phyloP scores from a whole-genome alignment of 495 filamentous ascomycete species.

The Lasiosphaeria ovina region DNA sequence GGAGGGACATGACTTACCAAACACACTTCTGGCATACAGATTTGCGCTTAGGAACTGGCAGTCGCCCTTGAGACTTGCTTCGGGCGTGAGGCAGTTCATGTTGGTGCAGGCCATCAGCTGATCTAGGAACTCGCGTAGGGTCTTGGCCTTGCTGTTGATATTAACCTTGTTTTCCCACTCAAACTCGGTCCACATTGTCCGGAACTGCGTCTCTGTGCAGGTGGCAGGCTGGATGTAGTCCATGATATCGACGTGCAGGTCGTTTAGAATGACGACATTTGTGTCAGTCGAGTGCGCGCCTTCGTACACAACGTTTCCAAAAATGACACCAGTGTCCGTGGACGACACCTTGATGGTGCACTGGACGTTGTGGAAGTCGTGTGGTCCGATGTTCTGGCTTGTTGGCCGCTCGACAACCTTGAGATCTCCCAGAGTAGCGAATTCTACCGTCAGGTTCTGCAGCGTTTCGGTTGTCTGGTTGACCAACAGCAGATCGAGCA shows the following conservation, averaged over 20 bases:
- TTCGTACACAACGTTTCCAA: constrained; percentile 98
- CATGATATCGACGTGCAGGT: constrained; percentile 99
- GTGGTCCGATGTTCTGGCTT: constrained; percentile 89
- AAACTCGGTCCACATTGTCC: constrained; percentile 99
- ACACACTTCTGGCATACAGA: constrained; percentile 94
- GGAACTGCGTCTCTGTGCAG: constrained; percentile 97
- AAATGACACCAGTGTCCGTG: constrained; percentile 98
- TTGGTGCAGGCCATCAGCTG: constrained; percentile 97
- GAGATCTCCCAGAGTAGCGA: constrained; percentile 94
- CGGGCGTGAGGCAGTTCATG: constrained; percentile 97
- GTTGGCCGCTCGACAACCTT: constrained; percentile 97
- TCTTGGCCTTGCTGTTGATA: constrained; percentile 96
- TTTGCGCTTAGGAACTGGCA: constrained; percentile 98
- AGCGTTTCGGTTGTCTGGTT: constrained; percentile 97
- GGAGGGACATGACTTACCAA: constrained; percentile 69
- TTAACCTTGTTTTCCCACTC: constrained; percentile 99
- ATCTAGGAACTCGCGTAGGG: constrained; percentile 85
- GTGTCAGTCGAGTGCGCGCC: constrained; percentile 92
- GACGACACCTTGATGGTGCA: constrained; percentile 99
- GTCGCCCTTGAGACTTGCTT: constrained; percentile 93
- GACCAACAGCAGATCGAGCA: constrained; percentile 93
- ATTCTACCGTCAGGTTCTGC: constrained; percentile 96
- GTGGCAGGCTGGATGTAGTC: constrained; percentile 98
- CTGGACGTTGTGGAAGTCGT: constrained; percentile 97
- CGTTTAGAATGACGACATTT: constrained; percentile 97